Percentiles rank a stretch among this genome's conserved stretches.
These are phyloP conservation scores for Phragmites australis DNA, from an alignment of 176 grass and related monocot genomes.

Conservation along the genomic window DNA sequence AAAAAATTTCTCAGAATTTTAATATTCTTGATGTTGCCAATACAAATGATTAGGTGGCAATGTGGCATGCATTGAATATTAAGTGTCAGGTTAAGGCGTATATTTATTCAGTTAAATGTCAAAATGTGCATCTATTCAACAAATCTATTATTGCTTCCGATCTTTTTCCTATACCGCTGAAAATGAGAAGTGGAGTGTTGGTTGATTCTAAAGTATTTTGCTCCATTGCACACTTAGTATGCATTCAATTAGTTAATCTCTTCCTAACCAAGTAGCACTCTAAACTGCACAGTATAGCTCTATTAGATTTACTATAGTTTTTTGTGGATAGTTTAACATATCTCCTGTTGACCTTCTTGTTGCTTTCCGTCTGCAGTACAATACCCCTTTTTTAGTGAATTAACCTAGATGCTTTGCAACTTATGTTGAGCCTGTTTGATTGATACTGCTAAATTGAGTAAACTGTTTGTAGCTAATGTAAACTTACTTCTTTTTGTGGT, in stretches of 20 bases:
- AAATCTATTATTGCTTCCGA: not conserved
- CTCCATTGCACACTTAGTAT: not conserved
- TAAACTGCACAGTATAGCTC: not conserved
- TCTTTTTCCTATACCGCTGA: not conserved
- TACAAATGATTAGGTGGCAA: slow-evolving; percentile 14
- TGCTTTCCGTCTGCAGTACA: not conserved
- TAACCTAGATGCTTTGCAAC: slow-evolving; percentile 21
- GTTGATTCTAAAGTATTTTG: not conserved
- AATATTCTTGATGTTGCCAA: slow-evolving; percentile 11
- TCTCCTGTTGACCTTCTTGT: not conserved
- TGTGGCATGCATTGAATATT: not conserved
- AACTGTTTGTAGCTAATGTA: slow-evolving; percentile 24
- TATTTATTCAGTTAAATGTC: not conserved
- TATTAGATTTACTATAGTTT: not conserved
- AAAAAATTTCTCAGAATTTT: not conserved
- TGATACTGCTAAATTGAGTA: not conserved
- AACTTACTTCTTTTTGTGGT: slow-evolving; percentile 23
- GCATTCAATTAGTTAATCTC: slow-evolving; percentile 1
- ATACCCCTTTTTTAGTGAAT: not conserved
- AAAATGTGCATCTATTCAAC: slow-evolving; percentile 1
- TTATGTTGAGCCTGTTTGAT: slow-evolving; percentile 5
- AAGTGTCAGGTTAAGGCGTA: slow-evolving; percentile 10
- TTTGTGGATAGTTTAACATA: too few relatives aligned
- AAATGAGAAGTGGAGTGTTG: not conserved
- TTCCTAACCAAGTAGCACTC: slow-evolving; percentile 18